Evolutionary conservation across 768 basidiomycete genomes (phyloP).

Genomic region (Serendipita sp.): DNA sequence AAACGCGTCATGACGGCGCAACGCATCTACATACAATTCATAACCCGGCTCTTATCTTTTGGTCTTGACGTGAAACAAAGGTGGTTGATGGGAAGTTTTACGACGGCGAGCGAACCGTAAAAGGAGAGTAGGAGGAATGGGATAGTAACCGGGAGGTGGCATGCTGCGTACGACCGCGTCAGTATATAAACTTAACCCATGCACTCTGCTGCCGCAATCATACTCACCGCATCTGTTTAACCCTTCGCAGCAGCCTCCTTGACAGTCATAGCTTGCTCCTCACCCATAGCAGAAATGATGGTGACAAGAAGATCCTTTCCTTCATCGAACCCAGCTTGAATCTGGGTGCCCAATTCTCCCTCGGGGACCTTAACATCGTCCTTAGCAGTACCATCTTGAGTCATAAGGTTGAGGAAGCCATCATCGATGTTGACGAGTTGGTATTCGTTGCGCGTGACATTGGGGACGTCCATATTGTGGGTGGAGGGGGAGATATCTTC

Average conservation of each 20-base stretch:
- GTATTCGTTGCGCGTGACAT: constrained; percentile 82
- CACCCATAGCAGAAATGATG: constrained; percentile 76
- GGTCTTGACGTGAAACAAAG: too few relatives aligned
- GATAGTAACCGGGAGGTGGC: too few relatives aligned
- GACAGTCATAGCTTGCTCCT: constrained; percentile 78
- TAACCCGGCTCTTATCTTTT: too few relatives aligned
- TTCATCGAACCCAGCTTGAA: constrained; percentile 54
- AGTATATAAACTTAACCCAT: too few relatives aligned
- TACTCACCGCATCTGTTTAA: background rate
- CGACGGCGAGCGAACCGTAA: too few relatives aligned
- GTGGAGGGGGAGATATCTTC: constrained; percentile 93
- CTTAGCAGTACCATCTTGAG: constrained; percentile 58
- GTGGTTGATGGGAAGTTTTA: too few relatives aligned
- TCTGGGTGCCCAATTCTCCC: constrained; percentile 57
- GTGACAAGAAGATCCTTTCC: constrained; percentile 78
- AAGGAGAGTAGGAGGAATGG: too few relatives aligned
- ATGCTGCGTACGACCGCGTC: too few relatives aligned
- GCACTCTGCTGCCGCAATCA: too few relatives aligned
- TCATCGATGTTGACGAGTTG: constrained; percentile 88
- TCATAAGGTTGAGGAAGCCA: constrained; percentile 90
- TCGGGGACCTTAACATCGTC: constrained; percentile 94
- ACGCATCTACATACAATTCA: too few relatives aligned
- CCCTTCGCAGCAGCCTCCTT: constrained; percentile 69
- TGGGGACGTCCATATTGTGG: constrained; percentile 99
- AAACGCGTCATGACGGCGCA: too few relatives aligned